phyloP scores from a whole-genome alignment of 2,329 filamentous ascomycete genomes.

The Mycosphaerella arachidis region DNA sequence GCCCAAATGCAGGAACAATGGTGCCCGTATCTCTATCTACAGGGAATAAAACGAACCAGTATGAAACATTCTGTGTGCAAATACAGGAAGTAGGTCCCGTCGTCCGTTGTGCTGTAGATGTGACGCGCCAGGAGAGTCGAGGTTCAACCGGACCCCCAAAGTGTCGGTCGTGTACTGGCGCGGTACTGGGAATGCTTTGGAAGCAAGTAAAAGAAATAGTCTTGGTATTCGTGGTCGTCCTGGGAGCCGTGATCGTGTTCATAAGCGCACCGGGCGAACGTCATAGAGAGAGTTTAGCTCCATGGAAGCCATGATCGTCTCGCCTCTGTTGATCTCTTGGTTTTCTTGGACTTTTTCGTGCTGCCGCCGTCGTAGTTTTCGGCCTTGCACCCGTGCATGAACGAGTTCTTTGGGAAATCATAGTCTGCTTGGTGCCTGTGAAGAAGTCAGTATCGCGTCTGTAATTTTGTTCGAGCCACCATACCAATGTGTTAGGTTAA shows the following conservation, averaged over 20 bases:
- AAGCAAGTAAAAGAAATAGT: not conserved
- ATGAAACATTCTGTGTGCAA: not conserved
- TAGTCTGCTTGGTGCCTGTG: constrained; percentile 48
- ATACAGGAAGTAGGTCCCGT: not conserved
- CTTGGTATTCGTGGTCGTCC: constrained; percentile 7
- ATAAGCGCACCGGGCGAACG: not conserved
- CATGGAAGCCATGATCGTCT: constrained; percentile 9
- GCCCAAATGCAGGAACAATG: not conserved
- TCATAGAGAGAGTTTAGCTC: constrained; percentile 7
- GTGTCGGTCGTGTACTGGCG: not conserved
- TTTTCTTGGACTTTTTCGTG: constrained; percentile 13
- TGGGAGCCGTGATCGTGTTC: constrained; percentile 10
- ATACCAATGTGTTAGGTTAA: constrained; percentile 62
- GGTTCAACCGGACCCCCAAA: not conserved
- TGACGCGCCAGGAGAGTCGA: not conserved
- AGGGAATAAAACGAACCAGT: not conserved
- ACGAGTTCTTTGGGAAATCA: constrained; percentile 57
- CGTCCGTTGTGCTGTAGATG: not conserved
- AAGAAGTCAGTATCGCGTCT: not conserved
- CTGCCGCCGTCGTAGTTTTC: constrained; percentile 13
- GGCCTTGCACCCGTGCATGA: constrained; percentile 53
- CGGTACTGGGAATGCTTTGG: not conserved
- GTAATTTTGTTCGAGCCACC: constrained; percentile 23
- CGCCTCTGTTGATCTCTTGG: constrained; percentile 6
- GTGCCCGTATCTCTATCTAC: not conserved